Base-by-base conservation (phyloP, 345 rosid species). In the Brassica cretica region DNA sequence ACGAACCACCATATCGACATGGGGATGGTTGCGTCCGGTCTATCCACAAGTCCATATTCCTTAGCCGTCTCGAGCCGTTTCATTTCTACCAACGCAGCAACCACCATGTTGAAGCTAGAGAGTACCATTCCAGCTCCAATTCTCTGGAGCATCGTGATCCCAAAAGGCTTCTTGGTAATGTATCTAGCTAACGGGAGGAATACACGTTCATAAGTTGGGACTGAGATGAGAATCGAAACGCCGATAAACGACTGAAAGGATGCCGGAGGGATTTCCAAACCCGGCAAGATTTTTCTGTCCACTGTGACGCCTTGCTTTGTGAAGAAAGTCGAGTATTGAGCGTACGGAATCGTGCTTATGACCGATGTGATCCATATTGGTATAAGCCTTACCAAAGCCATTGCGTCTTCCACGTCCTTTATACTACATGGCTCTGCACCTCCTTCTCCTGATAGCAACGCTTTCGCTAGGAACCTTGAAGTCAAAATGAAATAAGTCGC, bases 371-470 rank as follows among this genome's bases (percentile, higher is more conserved):
- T 46, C 96, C 97, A 91, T 55, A 94, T 80, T 10, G 97, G 97
- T 33, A 92, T 35, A n/a, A 90, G 84, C 11, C 90, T 87, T 5
- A 89, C 76, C 2, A 89, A 84, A 41, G 85, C 87, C 77, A 87
- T 93, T 1, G 87, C 92, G 78, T 93, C 91, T 83, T 93, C 97
- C 35, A 93, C 96, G 73, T 90, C 93, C 78, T 82, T 85, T 14
- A 72, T 33, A 6, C 87, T 76, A 82, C 98, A 89, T 14, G 89
- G 83, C 70, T 78, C 76, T 29, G 58, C 73, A 55, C 75, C 29
- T 21, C 68, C 81, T 39, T 79, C 85, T 30, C 80, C 67, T 39
- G 82, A 29, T 21, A 83, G 62, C 79, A 84, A 67, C 27, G 87
- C 88, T 69, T 84, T 87, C 21, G 78, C 78, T 27, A 87, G 78